Evolutionary conservation across 169 alveolate species (phyloP), one percentile per base, ranked within the genome.

Genomic region (Plasmodium vinckei): DNA sequence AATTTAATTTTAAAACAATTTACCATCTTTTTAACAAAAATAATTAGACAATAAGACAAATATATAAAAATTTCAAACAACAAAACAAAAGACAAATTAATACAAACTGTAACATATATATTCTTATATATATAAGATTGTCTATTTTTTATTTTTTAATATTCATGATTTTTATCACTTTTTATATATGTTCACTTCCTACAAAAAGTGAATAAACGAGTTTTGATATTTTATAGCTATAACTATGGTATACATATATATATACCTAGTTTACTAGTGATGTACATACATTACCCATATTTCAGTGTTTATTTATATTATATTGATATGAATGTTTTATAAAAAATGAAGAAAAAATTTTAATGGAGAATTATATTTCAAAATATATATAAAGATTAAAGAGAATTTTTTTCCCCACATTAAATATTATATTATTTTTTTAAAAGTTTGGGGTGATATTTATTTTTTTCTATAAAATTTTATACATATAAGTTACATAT

Each of bases 241-340:
- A 33, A 33, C 42, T 33, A 33, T 33, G 42, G 42, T 19, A 57
- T 57, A 57, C 9, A n/a, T 57, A 57, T 17, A 57, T 17, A 57
- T 57, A 9, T 57, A 23, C 19, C 9, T 19, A 57, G 3, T 23
- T 19, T 12, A 57, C 10, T 57, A 51, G 21, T 2, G 21, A 57
- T 57, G 65, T 57, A 57, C 65, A 57, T 57, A 57, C 65, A 57
- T 57, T 57, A 57, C 17, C 5, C 3, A 15, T 15, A n/a, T 17
- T 15, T 17, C 27, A n/a, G 5, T 27, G 6, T 9, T 15, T 15
- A 9, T 57, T 57, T 5, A 5, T 23, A 17, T 17, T 19, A 57
- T 57, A 0, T 57, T 57, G 10, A 12, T n/a, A 17, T 23, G 5
- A 57, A 1, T 57, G 3, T 57, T 57, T 57, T 12, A 12, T n/a